These are phyloP conservation scores for Datisca glomerata DNA, from an alignment of 306 rosid species.

Conservation along the genomic window DNA sequence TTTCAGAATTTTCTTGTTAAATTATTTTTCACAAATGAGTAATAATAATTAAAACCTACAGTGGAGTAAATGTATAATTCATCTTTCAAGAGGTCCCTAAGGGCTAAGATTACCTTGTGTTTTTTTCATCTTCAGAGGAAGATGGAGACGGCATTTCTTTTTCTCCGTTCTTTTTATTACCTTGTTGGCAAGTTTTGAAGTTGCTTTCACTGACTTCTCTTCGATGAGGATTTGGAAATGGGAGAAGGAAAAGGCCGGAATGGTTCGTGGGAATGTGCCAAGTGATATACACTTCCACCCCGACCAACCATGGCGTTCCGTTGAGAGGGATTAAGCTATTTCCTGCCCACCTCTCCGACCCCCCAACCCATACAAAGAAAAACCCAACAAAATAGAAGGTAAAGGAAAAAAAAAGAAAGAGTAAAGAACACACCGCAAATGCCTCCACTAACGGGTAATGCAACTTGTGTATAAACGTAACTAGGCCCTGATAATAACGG, in stretches of 20 bases:
- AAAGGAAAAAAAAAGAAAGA: too few relatives aligned
- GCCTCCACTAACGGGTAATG: conserved; percentile 17
- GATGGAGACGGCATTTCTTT: neutral
- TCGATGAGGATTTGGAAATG: neutral
- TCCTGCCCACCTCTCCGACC: neutral
- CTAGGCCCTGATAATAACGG: conserved; percentile 18
- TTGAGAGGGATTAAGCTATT: neutral
- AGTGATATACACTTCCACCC: neutral
- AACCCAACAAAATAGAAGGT: too few relatives aligned
- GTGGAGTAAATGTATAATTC: neutral
- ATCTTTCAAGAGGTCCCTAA: neutral
- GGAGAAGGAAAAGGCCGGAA: neutral
- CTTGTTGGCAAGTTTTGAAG: neutral
- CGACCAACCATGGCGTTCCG: neutral
- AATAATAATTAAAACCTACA: neutral
- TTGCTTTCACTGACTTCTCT: neutral
- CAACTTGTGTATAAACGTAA: conserved; percentile 17
- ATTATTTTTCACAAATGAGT: neutral
- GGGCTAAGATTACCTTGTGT: too few relatives aligned
- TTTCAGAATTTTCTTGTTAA: neutral
- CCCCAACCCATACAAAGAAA: neutral
- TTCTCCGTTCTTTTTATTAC: too few relatives aligned
- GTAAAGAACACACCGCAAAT: neutral
- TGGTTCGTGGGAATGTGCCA: neutral
- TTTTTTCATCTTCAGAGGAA: neutral